Percentiles rank a stretch among this genome's conserved stretches.
Conservation (phyloP, 2,329 filamentous ascomycete species). For the Fusarium dimerum region DNA sequence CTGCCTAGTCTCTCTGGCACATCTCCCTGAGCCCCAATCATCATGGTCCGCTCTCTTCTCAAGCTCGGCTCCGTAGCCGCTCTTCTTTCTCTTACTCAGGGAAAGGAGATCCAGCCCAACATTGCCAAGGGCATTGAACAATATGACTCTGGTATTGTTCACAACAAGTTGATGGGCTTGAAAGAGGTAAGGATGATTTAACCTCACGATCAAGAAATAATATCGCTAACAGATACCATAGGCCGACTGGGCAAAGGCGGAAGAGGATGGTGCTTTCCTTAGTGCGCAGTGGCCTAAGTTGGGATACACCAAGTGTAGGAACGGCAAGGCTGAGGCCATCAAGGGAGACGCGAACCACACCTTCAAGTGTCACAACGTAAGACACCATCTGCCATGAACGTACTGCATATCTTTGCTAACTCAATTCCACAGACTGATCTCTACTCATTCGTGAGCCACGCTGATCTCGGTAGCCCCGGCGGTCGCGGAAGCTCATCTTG, state of each 20-base stretch:
- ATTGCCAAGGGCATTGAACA: conserved; percentile 10
- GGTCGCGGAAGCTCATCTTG: conserved; percentile 42
- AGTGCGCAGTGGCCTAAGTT: conserved; percentile 39
- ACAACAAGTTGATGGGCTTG: conserved; percentile 20
- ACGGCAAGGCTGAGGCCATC: conserved; percentile 46
- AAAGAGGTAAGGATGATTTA: conserved; percentile 7
- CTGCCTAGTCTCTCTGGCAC: not conserved
- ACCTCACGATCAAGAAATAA: too few species aligned
- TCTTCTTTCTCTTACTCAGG: conserved; percentile 5
- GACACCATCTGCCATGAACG: not conserved
- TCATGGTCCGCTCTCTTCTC: conserved; percentile 22
- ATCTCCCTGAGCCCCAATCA: not conserved
- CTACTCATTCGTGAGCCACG: conserved; percentile 57
- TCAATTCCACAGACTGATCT: conserved; percentile 39
- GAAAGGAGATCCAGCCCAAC: conserved; percentile 22
- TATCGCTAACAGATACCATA: conserved; percentile 4
- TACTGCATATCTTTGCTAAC: accelerated
- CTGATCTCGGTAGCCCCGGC: conserved; percentile 48
- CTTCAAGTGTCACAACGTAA: conserved; percentile 49
- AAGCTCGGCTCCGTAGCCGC: conserved; percentile 14
- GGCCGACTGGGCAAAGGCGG: conserved; percentile 36
- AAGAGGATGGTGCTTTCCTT: conserved; percentile 35
- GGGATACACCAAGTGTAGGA: conserved; percentile 41
- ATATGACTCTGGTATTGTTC: conserved; percentile 21
- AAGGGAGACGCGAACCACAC: conserved; percentile 48